Conservation (phyloP, 306 rosid genomes). For the Lupinus albus region DNA sequence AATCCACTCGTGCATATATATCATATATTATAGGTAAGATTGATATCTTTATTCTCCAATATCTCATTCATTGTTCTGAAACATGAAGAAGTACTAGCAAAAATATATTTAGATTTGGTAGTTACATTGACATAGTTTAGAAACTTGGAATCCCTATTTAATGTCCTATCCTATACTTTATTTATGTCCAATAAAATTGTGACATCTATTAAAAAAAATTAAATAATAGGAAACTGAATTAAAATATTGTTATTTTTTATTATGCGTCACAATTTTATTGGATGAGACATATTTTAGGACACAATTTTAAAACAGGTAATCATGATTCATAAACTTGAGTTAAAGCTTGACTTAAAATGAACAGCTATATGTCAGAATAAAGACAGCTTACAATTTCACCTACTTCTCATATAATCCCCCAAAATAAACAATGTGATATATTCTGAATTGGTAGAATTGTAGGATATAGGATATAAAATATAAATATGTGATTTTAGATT, state of each 20-base stretch:
- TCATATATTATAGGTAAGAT: conserved; percentile 35
- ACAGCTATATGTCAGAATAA: conserved; percentile 15
- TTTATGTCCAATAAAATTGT: too few species aligned
- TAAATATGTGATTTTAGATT: too few species aligned
- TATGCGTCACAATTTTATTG: too few species aligned
- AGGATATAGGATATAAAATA: too few species aligned
- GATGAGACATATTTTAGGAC: too few species aligned
- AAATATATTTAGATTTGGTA: conserved; percentile 38
- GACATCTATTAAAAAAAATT: too few species aligned
- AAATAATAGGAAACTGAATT: too few species aligned
- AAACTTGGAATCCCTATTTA: too few species aligned
- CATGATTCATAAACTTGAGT: too few species aligned
- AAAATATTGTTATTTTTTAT: too few species aligned
- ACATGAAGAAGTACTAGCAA: conserved; percentile 49
- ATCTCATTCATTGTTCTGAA: conserved; percentile 51
- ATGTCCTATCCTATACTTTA: too few species aligned
- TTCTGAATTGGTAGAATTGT: not conserved
- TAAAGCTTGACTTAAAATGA: conserved; percentile 29
- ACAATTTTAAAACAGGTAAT: too few species aligned
- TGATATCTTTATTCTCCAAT: conserved; percentile 33
- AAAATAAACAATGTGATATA: conserved; percentile 14
- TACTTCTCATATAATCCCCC: conserved; percentile 20
- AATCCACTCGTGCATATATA: conserved; percentile 49
- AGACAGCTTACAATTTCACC: conserved; percentile 42
- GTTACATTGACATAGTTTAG: conserved; percentile 41